Conservation (phyloP, 495 filamentous ascomycete genomes). For the Pyrenula massariospora region DNA sequence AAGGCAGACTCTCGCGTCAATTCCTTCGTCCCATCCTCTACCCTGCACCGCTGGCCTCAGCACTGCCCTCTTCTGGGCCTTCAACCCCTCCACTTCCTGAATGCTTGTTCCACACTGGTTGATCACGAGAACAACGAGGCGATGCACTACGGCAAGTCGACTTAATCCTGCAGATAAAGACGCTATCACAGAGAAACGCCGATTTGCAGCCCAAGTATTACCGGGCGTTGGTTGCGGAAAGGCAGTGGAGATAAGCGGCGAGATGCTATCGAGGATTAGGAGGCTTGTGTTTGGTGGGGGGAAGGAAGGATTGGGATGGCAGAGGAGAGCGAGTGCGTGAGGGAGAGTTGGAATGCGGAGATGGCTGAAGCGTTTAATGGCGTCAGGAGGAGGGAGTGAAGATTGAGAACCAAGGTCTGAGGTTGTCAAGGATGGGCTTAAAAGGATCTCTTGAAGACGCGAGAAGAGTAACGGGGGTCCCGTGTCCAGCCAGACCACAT, state of each 20-base stretch:
- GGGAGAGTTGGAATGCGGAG: conserved; percentile 45
- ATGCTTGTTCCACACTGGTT: conserved; percentile 65
- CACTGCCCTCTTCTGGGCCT: conserved; percentile 39
- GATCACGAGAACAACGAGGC: conserved; percentile 56
- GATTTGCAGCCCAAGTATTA: conserved; percentile 41
- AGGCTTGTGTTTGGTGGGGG: conserved; percentile 48
- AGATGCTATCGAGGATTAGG: conserved; percentile 67
- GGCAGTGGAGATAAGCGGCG: conserved; percentile 59
- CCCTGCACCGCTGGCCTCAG: conserved; percentile 60
- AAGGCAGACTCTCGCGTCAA: conserved; percentile 17
- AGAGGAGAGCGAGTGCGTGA: conserved; percentile 64
- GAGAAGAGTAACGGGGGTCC: conserved; percentile 27
- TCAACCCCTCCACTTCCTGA: conserved; percentile 24
- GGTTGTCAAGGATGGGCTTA: not conserved
- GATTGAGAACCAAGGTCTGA: conserved; percentile 1
- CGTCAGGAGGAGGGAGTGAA: conserved; percentile 1
- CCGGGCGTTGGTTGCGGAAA: conserved; percentile 43
- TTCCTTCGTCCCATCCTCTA: conserved; percentile 55
- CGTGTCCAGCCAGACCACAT: conserved; percentile 73
- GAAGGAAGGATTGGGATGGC: conserved; percentile 46
- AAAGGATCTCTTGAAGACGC: conserved; percentile 26
- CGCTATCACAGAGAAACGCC: conserved; percentile 50
- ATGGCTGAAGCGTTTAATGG: conserved; percentile 27
- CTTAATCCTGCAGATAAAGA: conserved; percentile 44
- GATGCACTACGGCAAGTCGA: conserved; percentile 55